phyloP scores from a whole-genome alignment of 2,329 filamentous ascomycete species.

The Curvularia sp. region DNA sequence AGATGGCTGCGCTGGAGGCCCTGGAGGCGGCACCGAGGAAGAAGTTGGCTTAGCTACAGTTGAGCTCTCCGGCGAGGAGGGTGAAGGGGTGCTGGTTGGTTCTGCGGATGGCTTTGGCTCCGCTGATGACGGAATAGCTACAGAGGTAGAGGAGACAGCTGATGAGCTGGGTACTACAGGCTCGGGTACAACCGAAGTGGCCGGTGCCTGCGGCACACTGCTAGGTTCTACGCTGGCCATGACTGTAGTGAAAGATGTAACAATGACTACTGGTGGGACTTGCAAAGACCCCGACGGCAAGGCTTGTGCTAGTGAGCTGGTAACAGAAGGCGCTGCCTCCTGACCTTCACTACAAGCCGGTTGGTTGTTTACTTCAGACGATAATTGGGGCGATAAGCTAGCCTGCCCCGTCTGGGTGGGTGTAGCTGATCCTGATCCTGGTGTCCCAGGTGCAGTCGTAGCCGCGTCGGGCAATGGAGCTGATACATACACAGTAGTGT shows the following conservation, averaged over 20 bases:
- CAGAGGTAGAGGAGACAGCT: neutral
- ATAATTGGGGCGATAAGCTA: neutral
- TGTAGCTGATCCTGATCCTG: conserved; percentile 9
- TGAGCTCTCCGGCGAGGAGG: conserved; percentile 2
- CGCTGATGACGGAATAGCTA: neutral
- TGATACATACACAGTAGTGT: conserved; percentile 37
- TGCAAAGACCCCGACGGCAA: conserved; percentile 25
- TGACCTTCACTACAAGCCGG: conserved; percentile 4
- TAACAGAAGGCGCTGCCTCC: conserved; percentile 3
- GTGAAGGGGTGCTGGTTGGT: neutral
- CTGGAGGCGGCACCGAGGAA: neutral
- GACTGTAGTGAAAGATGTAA: conserved; percentile 44
- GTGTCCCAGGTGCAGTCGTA: conserved; percentile 4
- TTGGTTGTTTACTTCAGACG: conserved; percentile 1
- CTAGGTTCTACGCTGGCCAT: conserved; percentile 17
- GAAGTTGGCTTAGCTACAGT: conserved; percentile 1
- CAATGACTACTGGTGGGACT: conserved; percentile 38
- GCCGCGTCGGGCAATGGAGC: conserved; percentile 11
- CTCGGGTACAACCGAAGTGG: conserved; percentile 1
- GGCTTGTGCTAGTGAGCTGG: conserved; percentile 12
- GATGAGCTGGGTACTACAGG: conserved; percentile 6
- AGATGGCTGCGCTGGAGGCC: neutral
- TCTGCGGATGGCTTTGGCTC: conserved; percentile 2
- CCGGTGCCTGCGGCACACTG: conserved; percentile 5
- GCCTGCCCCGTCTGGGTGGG: conserved; percentile 16